Conservation (phyloP, 2,329 filamentous ascomycete genomes). For the Aspergillus hortae region DNA sequence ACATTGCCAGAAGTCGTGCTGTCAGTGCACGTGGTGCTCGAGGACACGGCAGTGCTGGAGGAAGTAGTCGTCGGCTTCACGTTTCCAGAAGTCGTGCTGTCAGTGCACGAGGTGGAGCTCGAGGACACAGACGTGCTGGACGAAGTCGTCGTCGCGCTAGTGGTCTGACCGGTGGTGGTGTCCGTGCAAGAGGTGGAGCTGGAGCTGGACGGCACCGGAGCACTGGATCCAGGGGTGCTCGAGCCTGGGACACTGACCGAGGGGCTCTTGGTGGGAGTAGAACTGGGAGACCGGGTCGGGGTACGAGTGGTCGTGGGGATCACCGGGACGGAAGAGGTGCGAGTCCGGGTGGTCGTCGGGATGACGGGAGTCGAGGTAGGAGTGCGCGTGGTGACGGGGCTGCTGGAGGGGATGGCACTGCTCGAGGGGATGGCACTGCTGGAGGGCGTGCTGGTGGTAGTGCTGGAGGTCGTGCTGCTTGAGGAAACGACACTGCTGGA, state of each 20-base stretch:
- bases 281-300: not conserved
- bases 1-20: too few species aligned
- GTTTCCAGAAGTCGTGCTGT: too few species aligned
- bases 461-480: not conserved
- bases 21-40: too few species aligned
- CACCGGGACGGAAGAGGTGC: not conserved
- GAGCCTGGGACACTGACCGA: not conserved
- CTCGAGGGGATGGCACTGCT: slow-evolving; percentile 1
- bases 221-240: not conserved
- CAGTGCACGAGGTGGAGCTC: too few species aligned
- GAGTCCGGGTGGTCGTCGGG: not conserved
- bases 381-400: not conserved
- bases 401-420: not conserved
- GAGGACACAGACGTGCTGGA: too few species aligned
- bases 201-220: slow-evolving; percentile 1
- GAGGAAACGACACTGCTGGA: not conserved
- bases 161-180: not conserved
- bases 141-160: slow-evolving; percentile 1
- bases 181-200: not conserved
- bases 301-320: not conserved
- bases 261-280: not conserved
- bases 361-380: not conserved
- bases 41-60: not conserved
- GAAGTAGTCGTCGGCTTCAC: not conserved
- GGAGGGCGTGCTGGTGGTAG: slow-evolving; percentile 4